Conservation (phyloP, 2,329 filamentous ascomycete genomes). For the Phaeosphaeria sp. region DNA sequence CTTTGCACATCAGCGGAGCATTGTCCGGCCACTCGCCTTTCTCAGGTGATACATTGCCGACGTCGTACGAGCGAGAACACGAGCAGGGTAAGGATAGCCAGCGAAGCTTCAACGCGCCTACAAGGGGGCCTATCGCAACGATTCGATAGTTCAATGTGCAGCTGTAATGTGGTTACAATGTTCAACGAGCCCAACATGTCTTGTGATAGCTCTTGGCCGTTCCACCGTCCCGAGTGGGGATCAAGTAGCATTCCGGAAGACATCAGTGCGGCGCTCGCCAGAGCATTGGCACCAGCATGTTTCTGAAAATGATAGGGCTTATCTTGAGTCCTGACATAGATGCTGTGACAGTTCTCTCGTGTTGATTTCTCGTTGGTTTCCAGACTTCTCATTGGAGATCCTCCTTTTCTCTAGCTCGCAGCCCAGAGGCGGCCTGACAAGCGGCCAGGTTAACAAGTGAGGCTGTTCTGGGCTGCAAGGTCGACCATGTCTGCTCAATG, state of each 20-base stretch:
- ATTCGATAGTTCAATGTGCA: not conserved
- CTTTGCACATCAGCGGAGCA: not conserved
- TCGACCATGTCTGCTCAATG: not conserved
- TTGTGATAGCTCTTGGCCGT: not conserved
- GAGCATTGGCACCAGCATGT: conserved; percentile 3
- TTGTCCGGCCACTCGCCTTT: not conserved
- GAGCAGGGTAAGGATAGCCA: not conserved
- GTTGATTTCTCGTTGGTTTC: not conserved
- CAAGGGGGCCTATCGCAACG: not conserved
- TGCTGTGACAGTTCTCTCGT: not conserved
- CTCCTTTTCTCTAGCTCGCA: not conserved
- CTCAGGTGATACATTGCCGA: not conserved
- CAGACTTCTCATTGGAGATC: not conserved
- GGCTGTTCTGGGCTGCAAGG: not conserved
- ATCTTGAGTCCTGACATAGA: not conserved
- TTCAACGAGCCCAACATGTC: not conserved
- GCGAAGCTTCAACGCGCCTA: not conserved
- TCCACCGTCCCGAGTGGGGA: not conserved
- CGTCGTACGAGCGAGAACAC: not conserved
- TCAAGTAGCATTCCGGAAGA: not conserved
- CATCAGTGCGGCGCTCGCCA: conserved; percentile 1
- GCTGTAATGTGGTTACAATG: not conserved
- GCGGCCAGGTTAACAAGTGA: not conserved
- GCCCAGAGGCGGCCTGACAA: not conserved
- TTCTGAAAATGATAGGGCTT: not conserved